Conservation (phyloP, 1,139 yeast genomes). For the Wickerhamiella pararugosa region DNA sequence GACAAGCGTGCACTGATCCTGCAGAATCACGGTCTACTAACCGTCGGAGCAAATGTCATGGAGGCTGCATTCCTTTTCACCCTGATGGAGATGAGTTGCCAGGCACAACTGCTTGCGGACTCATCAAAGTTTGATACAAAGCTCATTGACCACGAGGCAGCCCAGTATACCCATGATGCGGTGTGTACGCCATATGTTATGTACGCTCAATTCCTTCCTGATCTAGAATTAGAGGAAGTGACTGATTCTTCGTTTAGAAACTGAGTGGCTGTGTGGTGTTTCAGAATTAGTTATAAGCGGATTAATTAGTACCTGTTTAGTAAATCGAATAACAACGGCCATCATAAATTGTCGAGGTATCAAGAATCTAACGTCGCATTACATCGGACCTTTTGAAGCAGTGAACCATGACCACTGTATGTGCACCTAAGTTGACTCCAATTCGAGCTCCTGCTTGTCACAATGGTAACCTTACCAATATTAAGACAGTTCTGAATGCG, state of each 20-base stretch:
- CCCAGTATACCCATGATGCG: conserved; percentile 48
- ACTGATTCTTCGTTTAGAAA: conserved; percentile 11
- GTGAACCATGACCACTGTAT: no score
- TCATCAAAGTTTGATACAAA: conserved; percentile 24
- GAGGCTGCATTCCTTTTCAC: conserved; percentile 69
- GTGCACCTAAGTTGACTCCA: no score
- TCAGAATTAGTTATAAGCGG: no score
- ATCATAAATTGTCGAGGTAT: no score
- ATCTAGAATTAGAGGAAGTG: conserved; percentile 32
- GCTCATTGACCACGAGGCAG: conserved; percentile 45
- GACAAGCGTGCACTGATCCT: conserved; percentile 48
- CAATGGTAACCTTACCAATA: no score
- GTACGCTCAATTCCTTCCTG: conserved; percentile 64
- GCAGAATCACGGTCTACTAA: conserved; percentile 65
- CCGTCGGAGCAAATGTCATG: conserved; percentile 65
- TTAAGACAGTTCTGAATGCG: no score
- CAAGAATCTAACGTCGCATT: no score
- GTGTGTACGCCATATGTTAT: conserved; percentile 52
- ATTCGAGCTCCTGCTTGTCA: no score
- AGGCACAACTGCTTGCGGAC: conserved; percentile 56
- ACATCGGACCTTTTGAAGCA: no score
- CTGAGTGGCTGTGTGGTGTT: background rate
- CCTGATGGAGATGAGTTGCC: conserved; percentile 53
- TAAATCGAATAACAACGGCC: no score
- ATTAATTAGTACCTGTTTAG: no score